These are phyloP conservation scores for Camellia sinensis DNA, from an alignment of 148 eudicot genomes.

Conservation along the genomic window DNA sequence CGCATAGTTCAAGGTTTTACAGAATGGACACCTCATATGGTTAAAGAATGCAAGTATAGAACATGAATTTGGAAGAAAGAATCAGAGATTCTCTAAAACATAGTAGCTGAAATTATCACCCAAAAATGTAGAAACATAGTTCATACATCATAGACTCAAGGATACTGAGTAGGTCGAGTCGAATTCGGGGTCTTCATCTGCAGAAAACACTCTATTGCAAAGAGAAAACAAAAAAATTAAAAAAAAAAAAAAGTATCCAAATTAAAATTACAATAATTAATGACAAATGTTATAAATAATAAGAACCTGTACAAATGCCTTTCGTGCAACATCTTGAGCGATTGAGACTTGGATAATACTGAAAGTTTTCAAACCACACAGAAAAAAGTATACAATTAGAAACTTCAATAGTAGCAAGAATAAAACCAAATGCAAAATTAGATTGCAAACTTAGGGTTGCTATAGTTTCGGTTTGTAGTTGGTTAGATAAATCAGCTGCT, in stretches of 20 bases:
- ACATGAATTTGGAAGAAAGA: neutral
- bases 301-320: conserved; percentile 96
- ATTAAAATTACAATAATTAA: neutral
- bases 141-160: conserved; percentile 30
- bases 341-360: conserved; percentile 97
- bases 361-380: conserved; percentile 18
- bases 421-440: neutral
- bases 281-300: neutral
- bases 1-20: conserved; percentile 90
- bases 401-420: neutral
- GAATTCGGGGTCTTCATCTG: conserved; percentile 99
- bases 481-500: neutral
- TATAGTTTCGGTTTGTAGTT: neutral
- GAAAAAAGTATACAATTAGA: conserved; percentile 23
- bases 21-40: conserved; percentile 81
- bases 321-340: conserved; percentile 97
- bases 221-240: conserved; percentile 18
- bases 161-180: conserved; percentile 96
- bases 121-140: neutral
- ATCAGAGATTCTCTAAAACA: neutral
- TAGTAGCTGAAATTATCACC: neutral
- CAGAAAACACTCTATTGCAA: conserved; percentile 80
- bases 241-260: conserved; percentile 6
- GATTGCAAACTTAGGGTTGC: neutral
- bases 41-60: conserved; percentile 38